A percentile compares a stretch with the other conserved stretches of the same genome.
These are phyloP conservation scores for Carex arenaria DNA, from an alignment of 202 grass and related monocot genomes.

Conservation along the genomic window DNA sequence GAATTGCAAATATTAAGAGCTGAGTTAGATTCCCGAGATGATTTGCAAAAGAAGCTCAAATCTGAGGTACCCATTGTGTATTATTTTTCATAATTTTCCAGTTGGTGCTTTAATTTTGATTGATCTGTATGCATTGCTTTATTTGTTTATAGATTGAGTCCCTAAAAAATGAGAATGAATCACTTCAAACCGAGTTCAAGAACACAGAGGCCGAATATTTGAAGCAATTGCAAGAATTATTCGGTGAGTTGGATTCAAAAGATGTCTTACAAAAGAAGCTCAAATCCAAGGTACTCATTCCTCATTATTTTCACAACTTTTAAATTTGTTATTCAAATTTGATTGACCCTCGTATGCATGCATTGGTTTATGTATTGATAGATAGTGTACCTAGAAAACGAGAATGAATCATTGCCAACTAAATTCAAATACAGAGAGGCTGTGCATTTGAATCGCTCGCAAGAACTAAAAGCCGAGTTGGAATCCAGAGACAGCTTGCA, in stretches of 20 bases:
- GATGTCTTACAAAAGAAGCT: constrained; percentile 42
- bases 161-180: constrained; percentile 64
- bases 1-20: constrained; percentile 39
- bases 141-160: constrained; percentile 54
- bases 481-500: constrained; percentile 37
- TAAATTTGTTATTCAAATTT: neutral
- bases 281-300: constrained; percentile 48
- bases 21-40: constrained; percentile 41
- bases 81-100: neutral
- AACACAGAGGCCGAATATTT: constrained; percentile 45
- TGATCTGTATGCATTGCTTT: neutral
- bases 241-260: constrained; percentile 34
- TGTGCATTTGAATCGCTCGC: no score
- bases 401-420: constrained; percentile 57
- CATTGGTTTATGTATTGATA: constrained; percentile 18
- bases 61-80: constrained; percentile 35
- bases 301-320: neutral
- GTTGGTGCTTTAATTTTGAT: neutral
- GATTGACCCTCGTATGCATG: neutral
- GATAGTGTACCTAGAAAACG: constrained; percentile 73
- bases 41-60: constrained; percentile 43
- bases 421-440: constrained; percentile 8
- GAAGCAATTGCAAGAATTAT: constrained; percentile 43
- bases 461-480: constrained; percentile 38
- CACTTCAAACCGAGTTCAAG: constrained; percentile 32